Evolutionary conservation across 2,329 filamentous ascomycete species (phyloP).

Genomic region (Neocucurbitaria cava): DNA sequence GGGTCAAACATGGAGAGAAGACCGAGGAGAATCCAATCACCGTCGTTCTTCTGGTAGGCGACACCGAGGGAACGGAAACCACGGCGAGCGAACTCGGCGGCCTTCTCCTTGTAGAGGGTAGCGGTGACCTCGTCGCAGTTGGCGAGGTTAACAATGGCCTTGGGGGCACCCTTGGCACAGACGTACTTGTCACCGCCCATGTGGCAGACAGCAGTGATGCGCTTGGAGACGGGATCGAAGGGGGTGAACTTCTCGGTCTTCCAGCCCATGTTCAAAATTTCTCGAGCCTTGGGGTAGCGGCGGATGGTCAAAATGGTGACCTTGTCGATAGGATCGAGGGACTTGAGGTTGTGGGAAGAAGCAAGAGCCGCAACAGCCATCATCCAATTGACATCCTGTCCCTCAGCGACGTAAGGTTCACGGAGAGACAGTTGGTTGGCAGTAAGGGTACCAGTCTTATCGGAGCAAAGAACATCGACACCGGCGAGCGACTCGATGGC

Average conservation of each 20-base stretch:
- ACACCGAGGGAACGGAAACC: slow-evolving; percentile 83
- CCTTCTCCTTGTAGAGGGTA: slow-evolving; percentile 74
- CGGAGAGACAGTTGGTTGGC: slow-evolving; percentile 78
- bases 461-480: slow-evolving; percentile 81
- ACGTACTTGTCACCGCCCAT: slow-evolving; percentile 74
- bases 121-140: slow-evolving; percentile 71
- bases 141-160: slow-evolving; percentile 74
- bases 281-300: slow-evolving; percentile 77
- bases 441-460: slow-evolving; percentile 81
- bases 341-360: slow-evolving; percentile 80
- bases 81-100: slow-evolving; percentile 76
- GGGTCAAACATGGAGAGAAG: slow-evolving; percentile 84
- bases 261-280: slow-evolving; percentile 78
- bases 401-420: slow-evolving; percentile 78
- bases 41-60: slow-evolving; percentile 78
- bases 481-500: slow-evolving; percentile 72
- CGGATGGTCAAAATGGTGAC: slow-evolving; percentile 78
- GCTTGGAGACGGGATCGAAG: slow-evolving; percentile 81
- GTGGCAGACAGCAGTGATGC: slow-evolving; percentile 73
- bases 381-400: slow-evolving; percentile 83
- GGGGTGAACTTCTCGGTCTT: slow-evolving; percentile 78
- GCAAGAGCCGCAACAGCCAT: slow-evolving; percentile 80
- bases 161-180: slow-evolving; percentile 79
- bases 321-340: slow-evolving; percentile 80
- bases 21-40: slow-evolving; percentile 75